A percentile compares a stretch with the other conserved stretches of the same genome.
Conservation (phyloP, 192 early-diverging fungal genomes). For the Dimargaris cristalligena region DNA sequence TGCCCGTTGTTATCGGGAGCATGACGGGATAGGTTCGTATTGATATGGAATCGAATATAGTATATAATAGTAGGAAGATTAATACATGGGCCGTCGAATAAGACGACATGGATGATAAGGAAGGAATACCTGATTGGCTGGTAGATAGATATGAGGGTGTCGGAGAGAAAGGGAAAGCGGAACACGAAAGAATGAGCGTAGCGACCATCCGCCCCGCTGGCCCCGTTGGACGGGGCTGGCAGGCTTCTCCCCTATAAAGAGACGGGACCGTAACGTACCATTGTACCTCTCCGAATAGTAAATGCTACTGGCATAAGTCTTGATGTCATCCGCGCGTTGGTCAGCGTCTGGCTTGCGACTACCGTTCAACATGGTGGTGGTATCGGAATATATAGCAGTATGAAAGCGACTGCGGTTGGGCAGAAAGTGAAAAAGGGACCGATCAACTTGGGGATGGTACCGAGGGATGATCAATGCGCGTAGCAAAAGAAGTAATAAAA, state of each 20-base stretch:
- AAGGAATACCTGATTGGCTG: background rate
- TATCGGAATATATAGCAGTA: too few species aligned
- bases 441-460: too few species aligned
- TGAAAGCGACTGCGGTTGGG: too few species aligned
- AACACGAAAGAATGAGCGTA: background rate
- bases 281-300: conserved; percentile 11
- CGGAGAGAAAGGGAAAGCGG: background rate
- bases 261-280: background rate
- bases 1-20: too few species aligned
- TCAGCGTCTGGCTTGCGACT: conserved; percentile 1
- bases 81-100: background rate
- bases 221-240: background rate
- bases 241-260: background rate
- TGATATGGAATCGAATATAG: too few species aligned
- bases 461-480: too few species aligned
- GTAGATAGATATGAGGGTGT: background rate
- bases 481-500: too few species aligned
- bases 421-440: too few species aligned
- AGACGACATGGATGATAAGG: background rate
- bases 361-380: conserved; percentile 8
- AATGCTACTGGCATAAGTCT: conserved; percentile 3
- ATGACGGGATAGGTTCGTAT: too few species aligned
- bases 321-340: conserved; percentile 4
- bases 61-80: too few species aligned
- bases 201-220: background rate